phyloP scores from a whole-genome alignment of 805 yeast species.

The Kodamaea neixiangensis region DNA sequence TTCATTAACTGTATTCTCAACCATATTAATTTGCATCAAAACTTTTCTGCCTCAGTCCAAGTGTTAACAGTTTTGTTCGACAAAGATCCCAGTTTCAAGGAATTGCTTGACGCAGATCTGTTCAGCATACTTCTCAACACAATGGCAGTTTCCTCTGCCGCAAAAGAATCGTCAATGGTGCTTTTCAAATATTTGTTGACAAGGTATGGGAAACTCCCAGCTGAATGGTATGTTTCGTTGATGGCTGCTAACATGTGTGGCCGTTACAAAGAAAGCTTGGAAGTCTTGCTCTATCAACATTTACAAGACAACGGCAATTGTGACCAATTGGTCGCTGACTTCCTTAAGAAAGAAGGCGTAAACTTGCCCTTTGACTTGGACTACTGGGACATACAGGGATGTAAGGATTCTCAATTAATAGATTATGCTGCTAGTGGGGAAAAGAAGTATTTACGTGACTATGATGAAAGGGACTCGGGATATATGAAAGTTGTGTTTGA shows the following conservation, averaged over 20 bases:
- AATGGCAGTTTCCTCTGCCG: constrained; percentile 28
- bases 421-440: not conserved
- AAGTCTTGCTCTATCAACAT: constrained; percentile 26
- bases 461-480: constrained; percentile 29
- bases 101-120: constrained; percentile 36
- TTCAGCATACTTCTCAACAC: constrained; percentile 29
- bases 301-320: not conserved
- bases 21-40: constrained; percentile 36
- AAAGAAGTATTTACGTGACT: constrained; percentile 18
- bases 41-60: constrained; percentile 31
- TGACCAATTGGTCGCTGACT: not conserved
- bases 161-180: constrained; percentile 27
- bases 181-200: constrained; percentile 24
- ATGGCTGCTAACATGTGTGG: constrained; percentile 29
- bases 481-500: constrained; percentile 15
- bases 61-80: constrained; percentile 21
- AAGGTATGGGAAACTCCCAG: constrained; percentile 11
- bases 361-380: not conserved
- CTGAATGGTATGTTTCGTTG: constrained; percentile 22
- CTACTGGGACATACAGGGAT: not conserved
- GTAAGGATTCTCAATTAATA: constrained; percentile 6
- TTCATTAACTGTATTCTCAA: constrained; percentile 40
- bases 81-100: constrained; percentile 17
- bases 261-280: constrained; percentile 22
- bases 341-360: constrained; percentile 6